Base-by-base conservation (phyloP, 2,329 filamentous ascomycete genomes). In the Hysterium pulicare region DNA sequence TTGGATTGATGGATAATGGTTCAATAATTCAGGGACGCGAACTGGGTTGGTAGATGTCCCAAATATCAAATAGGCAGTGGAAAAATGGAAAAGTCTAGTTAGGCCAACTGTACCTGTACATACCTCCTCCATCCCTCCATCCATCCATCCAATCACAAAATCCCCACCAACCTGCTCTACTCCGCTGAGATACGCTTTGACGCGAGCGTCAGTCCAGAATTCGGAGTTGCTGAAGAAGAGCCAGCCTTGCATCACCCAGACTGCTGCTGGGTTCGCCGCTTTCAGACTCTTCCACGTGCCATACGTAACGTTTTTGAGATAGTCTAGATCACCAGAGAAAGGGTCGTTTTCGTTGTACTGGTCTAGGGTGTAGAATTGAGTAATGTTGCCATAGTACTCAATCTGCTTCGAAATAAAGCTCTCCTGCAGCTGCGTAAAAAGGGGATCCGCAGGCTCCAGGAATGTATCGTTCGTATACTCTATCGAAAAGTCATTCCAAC, bases 171-270 rank as follows among this genome's bases (percentile, higher is more conserved):
- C 51, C 0, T 48, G 41, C 47, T 65, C 54, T 1, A 77, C 70
- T 1, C 74, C 75, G 9, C 67, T 67, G 0, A 78, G 61, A 51
- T 73, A 78, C 2, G 75, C 74, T 40, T 75, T 66, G 6, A 77
- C 65, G 5, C 73, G 63, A 4, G 66, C 62, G 17, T 68, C 53
- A 5, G 68, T 72, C 71, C 73, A 74, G 48, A 75, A 73, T 16
- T 61, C 58, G 1, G 53, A 53, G 30, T 67, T 70, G 3, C 65
- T 65, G 19, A 66, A 71, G 55, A 78, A 79, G 1, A 79, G 61
- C 64, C 73, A 76, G 13, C 72, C 69, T 49, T 78, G 75, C 49
- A 79, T 71, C 47, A 78, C 56, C 76, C 75, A 78, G 2, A 75
- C 58, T 2, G 75, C 74, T 13, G 68, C 57, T 0, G 73, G 62